Conservation (phyloP, 139 green algal species). For the Choricystis sp. region DNA sequence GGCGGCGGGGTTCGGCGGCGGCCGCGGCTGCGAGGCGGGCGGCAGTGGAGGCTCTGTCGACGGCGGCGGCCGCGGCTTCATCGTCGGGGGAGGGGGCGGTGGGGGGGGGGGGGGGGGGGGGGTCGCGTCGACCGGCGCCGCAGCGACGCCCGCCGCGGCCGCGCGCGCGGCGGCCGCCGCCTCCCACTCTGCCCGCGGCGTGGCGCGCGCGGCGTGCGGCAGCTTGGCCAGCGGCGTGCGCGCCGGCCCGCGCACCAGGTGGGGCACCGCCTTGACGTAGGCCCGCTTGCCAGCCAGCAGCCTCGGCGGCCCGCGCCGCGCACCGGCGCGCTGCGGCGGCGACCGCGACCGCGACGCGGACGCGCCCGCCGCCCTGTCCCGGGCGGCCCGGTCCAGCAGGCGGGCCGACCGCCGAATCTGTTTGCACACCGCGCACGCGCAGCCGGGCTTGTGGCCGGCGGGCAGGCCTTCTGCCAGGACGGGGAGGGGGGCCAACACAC, state of each 20-base stretch:
- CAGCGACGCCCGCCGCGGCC: not conserved
- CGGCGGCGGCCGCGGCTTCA: not conserved
- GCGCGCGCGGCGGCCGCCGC: not conserved
- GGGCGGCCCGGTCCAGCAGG: conserved; percentile 5
- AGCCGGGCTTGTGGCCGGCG: conserved; percentile 36
- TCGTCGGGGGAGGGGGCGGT: not conserved
- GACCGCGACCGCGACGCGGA: not conserved
- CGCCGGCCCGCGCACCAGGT: conserved; percentile 20
- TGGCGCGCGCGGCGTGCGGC: not conserved
- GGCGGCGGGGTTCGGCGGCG: conserved; percentile 33
- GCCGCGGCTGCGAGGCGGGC: not conserved
- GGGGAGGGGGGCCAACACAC: too few species aligned
- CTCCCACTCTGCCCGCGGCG: not conserved
- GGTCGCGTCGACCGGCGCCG: not conserved
- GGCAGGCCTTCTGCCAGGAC: not conserved
- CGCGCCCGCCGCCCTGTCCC: conserved; percentile 1
- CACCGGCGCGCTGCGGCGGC: not conserved
- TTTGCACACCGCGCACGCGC: conserved; percentile 70
- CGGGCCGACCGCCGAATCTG: conserved; percentile 27
- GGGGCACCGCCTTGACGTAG: conserved; percentile 41
- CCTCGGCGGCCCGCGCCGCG: not conserved
- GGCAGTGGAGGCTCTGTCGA: conserved; percentile 13
- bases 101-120: too few species aligned
- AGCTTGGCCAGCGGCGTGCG: not conserved
- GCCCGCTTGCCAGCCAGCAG: conserved; percentile 46